Conservation (phyloP, 371 early-diverging fungal genomes). For the Mucor mucedo region DNA sequence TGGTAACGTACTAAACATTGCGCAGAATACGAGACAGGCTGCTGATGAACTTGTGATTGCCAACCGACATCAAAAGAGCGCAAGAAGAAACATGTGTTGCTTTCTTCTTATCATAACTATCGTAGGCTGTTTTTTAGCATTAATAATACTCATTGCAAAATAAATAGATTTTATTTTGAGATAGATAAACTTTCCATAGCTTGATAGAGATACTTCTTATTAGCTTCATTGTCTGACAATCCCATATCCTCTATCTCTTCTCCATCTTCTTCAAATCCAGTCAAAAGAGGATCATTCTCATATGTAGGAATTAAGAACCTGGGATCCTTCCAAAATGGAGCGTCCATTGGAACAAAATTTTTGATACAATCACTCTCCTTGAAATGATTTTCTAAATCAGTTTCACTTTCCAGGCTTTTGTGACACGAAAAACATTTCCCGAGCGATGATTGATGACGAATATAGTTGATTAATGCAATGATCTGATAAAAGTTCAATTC, state of each 20-base stretch:
- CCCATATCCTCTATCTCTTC: slow-evolving; percentile 41
- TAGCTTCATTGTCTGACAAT: slow-evolving; percentile 40
- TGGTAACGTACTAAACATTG: slow-evolving; percentile 82
- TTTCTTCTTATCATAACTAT: slow-evolving; percentile 73
- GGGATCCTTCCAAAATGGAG: slow-evolving; percentile 79
- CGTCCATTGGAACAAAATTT: slow-evolving; percentile 53
- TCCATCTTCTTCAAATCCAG: slow-evolving; percentile 71
- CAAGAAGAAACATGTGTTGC: slow-evolving; percentile 84
- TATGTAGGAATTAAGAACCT: slow-evolving; percentile 79
- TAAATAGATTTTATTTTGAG: slow-evolving; percentile 27
- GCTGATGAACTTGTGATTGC: slow-evolving; percentile 82
- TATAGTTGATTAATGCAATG: slow-evolving; percentile 86
- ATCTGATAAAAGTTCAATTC: slow-evolving; percentile 85
- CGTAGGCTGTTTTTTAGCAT: slow-evolving; percentile 55
- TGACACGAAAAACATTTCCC: slow-evolving; percentile 77
- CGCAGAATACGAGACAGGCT: slow-evolving; percentile 80
- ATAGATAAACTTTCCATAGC: slow-evolving; percentile 27
- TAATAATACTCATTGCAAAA: slow-evolving; percentile 55
- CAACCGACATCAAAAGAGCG: slow-evolving; percentile 75
- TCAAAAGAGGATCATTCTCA: slow-evolving; percentile 88
- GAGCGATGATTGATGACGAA: slow-evolving; percentile 75
- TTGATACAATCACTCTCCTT: slow-evolving; percentile 52
- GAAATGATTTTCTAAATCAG: slow-evolving; percentile 59
- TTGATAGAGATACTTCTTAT: slow-evolving; percentile 36
- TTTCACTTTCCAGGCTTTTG: slow-evolving; percentile 50